Percentiles rank a stretch among this genome's conserved stretches.
Evolutionary conservation across 495 filamentous ascomycete species (phyloP).

Genomic region (Talaromyces adpressus): DNA sequence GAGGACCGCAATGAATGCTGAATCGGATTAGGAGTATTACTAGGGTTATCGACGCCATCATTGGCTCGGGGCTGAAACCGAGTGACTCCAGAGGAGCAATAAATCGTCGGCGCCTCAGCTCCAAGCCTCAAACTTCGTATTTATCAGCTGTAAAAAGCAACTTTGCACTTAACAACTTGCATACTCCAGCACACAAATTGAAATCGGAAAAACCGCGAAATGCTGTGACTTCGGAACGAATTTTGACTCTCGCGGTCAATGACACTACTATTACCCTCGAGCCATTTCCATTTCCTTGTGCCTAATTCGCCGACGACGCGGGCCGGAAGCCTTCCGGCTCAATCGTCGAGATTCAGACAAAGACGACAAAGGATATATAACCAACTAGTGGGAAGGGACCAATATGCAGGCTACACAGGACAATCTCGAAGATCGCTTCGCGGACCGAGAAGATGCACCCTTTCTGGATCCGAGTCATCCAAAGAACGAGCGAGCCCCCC

Average conservation of each 20-base stretch:
- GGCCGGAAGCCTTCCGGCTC: not conserved
- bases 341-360: not conserved
- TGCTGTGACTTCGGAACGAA: not conserved
- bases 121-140: not conserved
- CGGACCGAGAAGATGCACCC: conserved; percentile 31
- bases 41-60: not conserved
- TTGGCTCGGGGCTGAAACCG: not conserved
- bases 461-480: conserved; percentile 20
- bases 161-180: not conserved
- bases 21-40: not conserved
- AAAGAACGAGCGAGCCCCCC: not conserved
- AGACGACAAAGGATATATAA: not conserved
- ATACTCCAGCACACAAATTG: not conserved
- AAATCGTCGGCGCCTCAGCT: not conserved
- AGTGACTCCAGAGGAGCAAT: not conserved
- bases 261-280: not conserved
- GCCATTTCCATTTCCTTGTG: not conserved
- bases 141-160: not conserved
- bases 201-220: not conserved
- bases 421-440: conserved; percentile 4
- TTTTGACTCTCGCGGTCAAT: not conserved
- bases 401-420: not conserved
- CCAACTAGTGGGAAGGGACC: not conserved
- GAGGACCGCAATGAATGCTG: not conserved
- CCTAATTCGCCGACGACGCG: not conserved